These are phyloP conservation scores for Didymella pomorum DNA, from an alignment of 2,329 filamentous ascomycete genomes.

Conservation along the genomic window DNA sequence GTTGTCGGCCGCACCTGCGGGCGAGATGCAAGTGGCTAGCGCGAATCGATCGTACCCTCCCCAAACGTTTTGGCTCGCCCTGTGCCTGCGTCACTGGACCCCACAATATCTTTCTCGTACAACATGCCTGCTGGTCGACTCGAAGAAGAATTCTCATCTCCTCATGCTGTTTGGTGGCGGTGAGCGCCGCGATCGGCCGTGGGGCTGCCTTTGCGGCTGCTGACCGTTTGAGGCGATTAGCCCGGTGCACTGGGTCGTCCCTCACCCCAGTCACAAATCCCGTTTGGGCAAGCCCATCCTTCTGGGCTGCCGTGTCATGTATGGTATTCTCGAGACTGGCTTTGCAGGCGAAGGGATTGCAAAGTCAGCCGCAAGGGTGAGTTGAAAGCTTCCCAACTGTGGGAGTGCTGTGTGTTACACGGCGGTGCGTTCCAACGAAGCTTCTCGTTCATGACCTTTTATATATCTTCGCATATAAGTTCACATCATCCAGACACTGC, in stretches of 20 bases:
- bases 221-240: constrained; percentile 11
- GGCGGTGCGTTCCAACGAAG: constrained; percentile 19
- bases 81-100: constrained; percentile 23
- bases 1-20: constrained; percentile 16
- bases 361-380: constrained; percentile 20
- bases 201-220: constrained; percentile 8
- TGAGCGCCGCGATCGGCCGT: constrained; percentile 10
- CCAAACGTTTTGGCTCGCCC: constrained; percentile 12
- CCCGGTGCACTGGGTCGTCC: constrained; percentile 16
- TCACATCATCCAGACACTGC: background rate
- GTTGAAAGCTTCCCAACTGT: background rate
- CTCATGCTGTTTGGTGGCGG: constrained; percentile 13
- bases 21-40: constrained; percentile 11
- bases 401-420: constrained; percentile 15
- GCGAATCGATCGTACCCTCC: constrained; percentile 6
- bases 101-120: constrained; percentile 15
- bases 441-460: constrained; percentile 6
- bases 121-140: constrained; percentile 19
- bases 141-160: constrained; percentile 21
- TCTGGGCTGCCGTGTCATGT: constrained; percentile 3
- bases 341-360: constrained; percentile 20
- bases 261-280: constrained; percentile 8
- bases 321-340: constrained; percentile 5
- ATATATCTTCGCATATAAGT: constrained; percentile 13
- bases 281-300: constrained; percentile 17